Conservation (phyloP, 2,329 filamentous ascomycete genomes). For the Aspergillus tamarii region DNA sequence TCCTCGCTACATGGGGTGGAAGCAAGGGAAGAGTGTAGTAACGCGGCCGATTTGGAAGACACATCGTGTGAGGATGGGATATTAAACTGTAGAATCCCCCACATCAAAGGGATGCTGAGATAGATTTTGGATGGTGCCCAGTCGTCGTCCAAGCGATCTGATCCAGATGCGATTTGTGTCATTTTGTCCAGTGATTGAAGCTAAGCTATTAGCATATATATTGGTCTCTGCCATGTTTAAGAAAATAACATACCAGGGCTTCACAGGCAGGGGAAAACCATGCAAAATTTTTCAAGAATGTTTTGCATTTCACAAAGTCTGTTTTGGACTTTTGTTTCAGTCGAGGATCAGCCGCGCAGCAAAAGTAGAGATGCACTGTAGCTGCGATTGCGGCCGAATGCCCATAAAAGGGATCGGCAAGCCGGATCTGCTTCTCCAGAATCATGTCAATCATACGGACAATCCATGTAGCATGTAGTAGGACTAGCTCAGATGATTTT, state of each 20-base stretch:
- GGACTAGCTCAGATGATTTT: constrained; percentile 54
- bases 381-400: constrained; percentile 57
- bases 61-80: too few species aligned
- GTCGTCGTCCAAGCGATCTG: constrained; percentile 53
- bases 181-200: constrained; percentile 54
- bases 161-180: constrained; percentile 54
- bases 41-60: too few species aligned
- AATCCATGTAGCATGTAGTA: constrained; percentile 59
- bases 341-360: constrained; percentile 53
- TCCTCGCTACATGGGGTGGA: too few species aligned
- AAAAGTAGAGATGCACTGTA: constrained; percentile 58
- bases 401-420: constrained; percentile 57
- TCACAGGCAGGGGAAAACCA: constrained; percentile 51
- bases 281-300: constrained; percentile 54
- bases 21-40: too few species aligned
- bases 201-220: constrained; percentile 32
- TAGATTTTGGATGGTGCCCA: constrained; percentile 59
- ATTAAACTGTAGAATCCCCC: constrained; percentile 55
- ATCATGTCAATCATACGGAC: constrained; percentile 60
- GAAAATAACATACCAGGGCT: constrained; percentile 43
- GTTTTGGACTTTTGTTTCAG: constrained; percentile 57
- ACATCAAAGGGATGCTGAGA: constrained; percentile 57
- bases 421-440: constrained; percentile 52
- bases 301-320: constrained; percentile 56
- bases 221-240: neutral